phyloP scores from a whole-genome alignment of 2,329 filamentous ascomycete species.

The Graphilbum ipis-grandicollis region DNA sequence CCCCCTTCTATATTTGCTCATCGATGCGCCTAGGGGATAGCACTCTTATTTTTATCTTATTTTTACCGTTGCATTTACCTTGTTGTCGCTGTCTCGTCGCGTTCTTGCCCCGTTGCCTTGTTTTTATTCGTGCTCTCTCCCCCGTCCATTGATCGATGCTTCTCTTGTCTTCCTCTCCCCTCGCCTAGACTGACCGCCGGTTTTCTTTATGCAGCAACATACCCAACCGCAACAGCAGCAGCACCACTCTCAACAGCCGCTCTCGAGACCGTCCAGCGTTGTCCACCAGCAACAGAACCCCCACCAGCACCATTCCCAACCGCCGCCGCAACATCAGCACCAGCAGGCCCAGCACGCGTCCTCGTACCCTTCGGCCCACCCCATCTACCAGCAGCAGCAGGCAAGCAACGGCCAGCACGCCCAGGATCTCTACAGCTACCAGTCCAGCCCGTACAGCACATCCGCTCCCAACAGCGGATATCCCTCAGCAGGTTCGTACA shows the following conservation, averaged over 20 bases:
- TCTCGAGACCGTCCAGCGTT: constrained; percentile 54
- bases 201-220: constrained; percentile 56
- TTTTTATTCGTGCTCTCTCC: not conserved
- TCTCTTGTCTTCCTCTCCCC: not conserved
- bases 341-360: constrained; percentile 42
- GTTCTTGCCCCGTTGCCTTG: not conserved
- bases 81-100: not conserved
- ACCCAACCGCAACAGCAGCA: constrained; percentile 55
- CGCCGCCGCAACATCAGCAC: constrained; percentile 34
- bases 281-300: constrained; percentile 58
- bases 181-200: constrained; percentile 16
- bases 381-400: constrained; percentile 52
- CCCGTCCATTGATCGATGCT: no score
- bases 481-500: constrained; percentile 63
- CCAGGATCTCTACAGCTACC: constrained; percentile 61
- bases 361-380: constrained; percentile 52
- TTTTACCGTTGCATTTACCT: not conserved
- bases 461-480: constrained; percentile 71
- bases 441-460: constrained; percentile 69
- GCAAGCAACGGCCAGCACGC: constrained; percentile 41
- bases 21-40: no score
- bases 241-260: constrained; percentile 48
- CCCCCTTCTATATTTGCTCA: constrained; percentile 2
- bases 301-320: constrained; percentile 36
- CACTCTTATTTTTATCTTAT: no score